Evolutionary conservation across 2,329 filamentous ascomycete genomes (phyloP).

Genomic region (Monilinia fructicola): DNA sequence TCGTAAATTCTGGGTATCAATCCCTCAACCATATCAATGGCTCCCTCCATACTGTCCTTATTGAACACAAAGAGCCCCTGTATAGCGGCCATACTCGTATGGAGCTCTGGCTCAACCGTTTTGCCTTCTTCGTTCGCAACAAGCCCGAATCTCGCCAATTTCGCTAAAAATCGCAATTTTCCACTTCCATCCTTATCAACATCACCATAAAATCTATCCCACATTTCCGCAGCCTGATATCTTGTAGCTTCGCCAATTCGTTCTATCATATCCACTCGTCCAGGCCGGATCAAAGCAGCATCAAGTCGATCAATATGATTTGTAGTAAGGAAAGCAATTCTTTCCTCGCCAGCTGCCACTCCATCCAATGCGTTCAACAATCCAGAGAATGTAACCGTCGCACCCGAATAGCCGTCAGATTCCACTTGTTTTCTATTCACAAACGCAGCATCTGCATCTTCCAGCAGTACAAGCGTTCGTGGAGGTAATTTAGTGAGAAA

Average conservation of each 20-base stretch:
- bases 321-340: slow-evolving; percentile 91
- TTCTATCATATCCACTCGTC: slow-evolving; percentile 90
- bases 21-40: slow-evolving; percentile 74
- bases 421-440: slow-evolving; percentile 60
- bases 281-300: slow-evolving; percentile 86
- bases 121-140: slow-evolving; percentile 52
- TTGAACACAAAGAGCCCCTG: slow-evolving; percentile 95
- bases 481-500: slow-evolving; percentile 53
- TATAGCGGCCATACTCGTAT: slow-evolving; percentile 85
- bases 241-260: slow-evolving; percentile 83
- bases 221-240: slow-evolving; percentile 82
- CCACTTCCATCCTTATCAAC: slow-evolving; percentile 64
- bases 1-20: slow-evolving; percentile 60
- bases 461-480: slow-evolving; percentile 55
- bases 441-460: slow-evolving; percentile 55
- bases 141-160: slow-evolving; percentile 68
- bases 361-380: slow-evolving; percentile 84
- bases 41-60: slow-evolving; percentile 85
- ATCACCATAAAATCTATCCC: slow-evolving; percentile 93
- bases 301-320: slow-evolving; percentile 86
- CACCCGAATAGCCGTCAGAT: slow-evolving; percentile 37
- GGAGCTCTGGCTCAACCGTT: slow-evolving; percentile 28
- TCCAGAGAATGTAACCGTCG: slow-evolving; percentile 76
- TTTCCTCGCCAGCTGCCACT: slow-evolving; percentile 90
- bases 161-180: slow-evolving; percentile 67